Base-by-base conservation (phyloP, 176 grass and related monocot species). In the Carex myosuroides region DNA sequence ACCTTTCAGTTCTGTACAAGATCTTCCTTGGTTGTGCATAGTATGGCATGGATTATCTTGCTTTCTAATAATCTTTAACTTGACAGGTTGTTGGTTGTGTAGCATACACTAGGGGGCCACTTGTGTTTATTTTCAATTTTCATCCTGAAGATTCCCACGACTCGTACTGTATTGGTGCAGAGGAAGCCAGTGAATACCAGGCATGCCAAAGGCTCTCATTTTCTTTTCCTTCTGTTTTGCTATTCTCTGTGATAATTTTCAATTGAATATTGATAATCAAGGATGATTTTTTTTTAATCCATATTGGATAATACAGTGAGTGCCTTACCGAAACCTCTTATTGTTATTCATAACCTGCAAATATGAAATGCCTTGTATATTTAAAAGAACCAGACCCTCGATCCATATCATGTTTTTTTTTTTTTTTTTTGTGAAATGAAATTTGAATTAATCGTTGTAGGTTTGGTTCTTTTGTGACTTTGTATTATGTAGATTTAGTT, bases 101-200 rank as follows among this genome's bases (percentile, higher is more conserved):
- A 87, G 89, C 90, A 62, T 93, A 92, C 88, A 90, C 65, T 14
- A 94, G 89, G 86, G 95, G 95, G 8, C 79, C 90, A 84, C 86
- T 94, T 44, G 73, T 98, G 74, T 98, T 94, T 59, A 42, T 91
- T 69, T 94, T 98, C 79, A 97, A 97, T 70, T 97, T 97, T 82
- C 89, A 97, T 90, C 95, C 89, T 8, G 82, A 92, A 80, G 66
- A 37, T 33, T 92, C 83, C 35, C 85, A 88, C 82, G 71, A 90
- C 58, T 8, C 70, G 13, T 93, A 93, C 73, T 61, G 63, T 88
- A 78, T 98, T 74, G 95, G 95, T 87, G 95, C 91, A 33, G 95
- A 92, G 57, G 95, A 97, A 98, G 95, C 95, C 74, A 92, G 95
- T 54, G 95, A 98, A 70, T 94, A 94, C 83, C 85, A 91, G 87